Evolutionary conservation across 2,329 filamentous ascomycete species (phyloP), one percentile per base, ranked within the genome.

Genomic region (Beauveria pseudobassiana): DNA sequence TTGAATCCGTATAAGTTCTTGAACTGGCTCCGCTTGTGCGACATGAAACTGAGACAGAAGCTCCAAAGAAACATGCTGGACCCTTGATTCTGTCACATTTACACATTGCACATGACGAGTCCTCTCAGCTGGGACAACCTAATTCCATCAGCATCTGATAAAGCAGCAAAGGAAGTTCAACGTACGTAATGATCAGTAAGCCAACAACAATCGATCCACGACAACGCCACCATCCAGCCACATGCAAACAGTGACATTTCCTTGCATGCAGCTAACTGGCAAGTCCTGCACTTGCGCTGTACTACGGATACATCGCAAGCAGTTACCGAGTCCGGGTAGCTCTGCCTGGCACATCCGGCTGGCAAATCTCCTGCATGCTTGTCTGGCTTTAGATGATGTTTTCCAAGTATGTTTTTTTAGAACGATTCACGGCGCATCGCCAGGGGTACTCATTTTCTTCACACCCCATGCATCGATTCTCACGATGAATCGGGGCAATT

Each of bases 1-100:
- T 38, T 38, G 34, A 5, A 38, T 24, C 22, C 22, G 22, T 43
- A 43, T 18, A 8, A 8, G 1, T 43, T 18, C 3, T 24, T 10
- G 43, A 43, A n/a, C 40, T 43, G 40, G 20, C 22, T 26, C 46
- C 48, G 16, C 18, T 34, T 30, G 18, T 12, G 30, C n/a, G 30
- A 57, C 43, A 56, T 56, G 42, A 18, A 48, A 57, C 42, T 57
- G 54, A 57, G 54, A 57, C 54, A 57, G 42, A 46, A 46, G 53
- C 42, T 26, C 20, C n/a, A 38, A 24, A 46, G 54, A 48, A 38
- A 38, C 22, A 9, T 20, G 7, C 54, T 3, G 22, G 24, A 14
- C 24, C 53, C 26, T 34, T 46, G 24, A 20, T 52, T 40, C 50
- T 22, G 22, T 52, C 30, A 52, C 10, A 52, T 52, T 22, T 34